Base-by-base conservation (phyloP, 75 land plant species). In the Sequoiadendron giganteum region DNA sequence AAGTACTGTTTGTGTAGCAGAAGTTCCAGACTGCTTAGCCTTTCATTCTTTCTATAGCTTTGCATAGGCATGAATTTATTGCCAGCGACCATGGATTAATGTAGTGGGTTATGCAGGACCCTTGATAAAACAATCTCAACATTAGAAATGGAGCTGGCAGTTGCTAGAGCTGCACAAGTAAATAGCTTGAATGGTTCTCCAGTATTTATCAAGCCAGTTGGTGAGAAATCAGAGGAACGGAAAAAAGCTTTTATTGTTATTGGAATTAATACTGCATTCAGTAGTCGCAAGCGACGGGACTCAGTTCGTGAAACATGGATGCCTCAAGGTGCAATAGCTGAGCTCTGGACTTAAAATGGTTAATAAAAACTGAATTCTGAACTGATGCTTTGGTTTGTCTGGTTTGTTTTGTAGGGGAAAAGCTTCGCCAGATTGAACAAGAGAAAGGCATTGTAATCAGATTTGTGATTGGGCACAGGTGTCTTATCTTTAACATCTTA, bases 211-310 rank as follows among this genome's bases (percentile, higher is more conserved):
- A 87, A 87, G 45, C 39, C 90, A 38, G 79, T 87, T 21, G 90
- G 75, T 61, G 87, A 86, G 76, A 90, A 88, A 55, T 76, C 90
- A 58, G 86, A 39, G 39, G 72, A 14, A 16, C 90, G 92, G 78
- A 91, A 90, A 85, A 96, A 96, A 88, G 97, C 93, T 83, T 91
- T 96, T 38, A 90, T 97, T 91, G 99, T 97, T 21, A 86, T 97
- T 36, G 98, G 99, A 34, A 96, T 97, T 65, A 97, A 97, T 88
- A 97, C 99, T 85, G 99, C 99, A 58, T 97, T 97, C 91, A 97
- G 94, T 87, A 97, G 99, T 80, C 92, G 99, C n/a, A 96, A 95
- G 87, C 86, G 99, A 88, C 88, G 99, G 83, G 98, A 97, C 87
- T 95, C 99, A 32, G 95, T 97, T 84, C 95, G 99, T 56, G 95